Base-by-base conservation (phyloP, 768 basidiomycete species). In the Suillus discolor region DNA sequence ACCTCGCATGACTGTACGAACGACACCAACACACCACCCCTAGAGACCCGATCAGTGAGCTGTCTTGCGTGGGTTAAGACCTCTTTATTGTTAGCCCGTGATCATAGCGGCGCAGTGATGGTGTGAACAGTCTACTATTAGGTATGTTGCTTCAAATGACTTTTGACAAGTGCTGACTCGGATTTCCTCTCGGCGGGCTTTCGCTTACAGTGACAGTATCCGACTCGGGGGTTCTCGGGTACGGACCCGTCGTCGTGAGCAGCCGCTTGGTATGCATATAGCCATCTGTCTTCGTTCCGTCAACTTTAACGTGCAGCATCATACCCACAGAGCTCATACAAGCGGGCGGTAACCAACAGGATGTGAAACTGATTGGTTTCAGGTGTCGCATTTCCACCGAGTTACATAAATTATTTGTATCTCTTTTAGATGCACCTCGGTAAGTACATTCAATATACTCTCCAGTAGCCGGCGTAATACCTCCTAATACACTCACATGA, bases 191-290 rank as follows among this genome's bases (percentile, higher is more conserved):
- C 28, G 25, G 51, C 51, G 28, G 15, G 25, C 51, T 7, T 3
- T n/a, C 31, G 34, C 34, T 20, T 55, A 31, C 54, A 31, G 31
- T 4, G 31, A 34, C 31, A 55, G 20, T 34, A 34, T 55, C 36
- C 36, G 36, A 38, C 5, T 38, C 54, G 54, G 54, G 12, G 11
- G 11, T 34, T 55, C 20, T 34, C 31, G 54, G 54, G 20, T 7
- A 54, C 31, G 31, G 18, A 34, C 6, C 4, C 20, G 31, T 9
- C 11, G 11, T 55, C 54, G 54, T 55, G 54, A n/a, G 34, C 31
- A 34, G 31, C 54, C 54, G 54, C 20, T 51, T 55, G 54, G 20
- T 36, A 55, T 55, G 34, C 34, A 55, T 55, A 55, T n/a, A n/a
- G 54, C 34, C 11, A 7, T 13, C 34, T 7, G 20, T 38, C 34